A percentile compares a stretch with the other conserved stretches of the same genome.
phyloP scores from a whole-genome alignment of 768 basidiomycete species.

The Kwoniella dejecticola region DNA sequence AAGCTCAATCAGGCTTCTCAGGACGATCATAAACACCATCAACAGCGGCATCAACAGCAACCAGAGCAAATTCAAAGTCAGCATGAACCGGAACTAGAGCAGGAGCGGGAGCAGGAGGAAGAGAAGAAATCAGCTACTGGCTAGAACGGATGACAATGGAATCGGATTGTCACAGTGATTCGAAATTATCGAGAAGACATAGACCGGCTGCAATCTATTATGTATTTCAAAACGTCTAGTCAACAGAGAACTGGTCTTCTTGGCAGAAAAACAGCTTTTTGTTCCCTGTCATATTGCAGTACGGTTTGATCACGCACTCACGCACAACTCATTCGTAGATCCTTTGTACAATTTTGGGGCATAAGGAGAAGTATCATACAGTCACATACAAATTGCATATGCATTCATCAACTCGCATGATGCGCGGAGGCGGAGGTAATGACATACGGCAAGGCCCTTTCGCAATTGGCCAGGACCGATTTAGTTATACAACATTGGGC shows the following conservation, averaged over 20 bases:
- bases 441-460: not conserved
- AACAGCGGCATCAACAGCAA: not conserved
- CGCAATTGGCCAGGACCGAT: too few relatives aligned
- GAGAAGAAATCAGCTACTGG: slow-evolving; percentile 43
- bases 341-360: too few relatives aligned
- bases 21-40: not conserved
- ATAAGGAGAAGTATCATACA: not conserved
- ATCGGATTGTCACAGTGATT: not conserved
- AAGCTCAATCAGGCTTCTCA: not conserved
- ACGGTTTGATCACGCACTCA: too few relatives aligned
- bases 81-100: slow-evolving; percentile 1
- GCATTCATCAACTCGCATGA: not conserved
- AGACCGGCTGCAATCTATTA: too few relatives aligned
- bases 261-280: too few relatives aligned
- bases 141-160: slow-evolving; percentile 3
- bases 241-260: too few relatives aligned
- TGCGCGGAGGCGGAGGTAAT: not conserved
- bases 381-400: slow-evolving; percentile 9
- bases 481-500: too few relatives aligned
- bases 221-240: too few relatives aligned
- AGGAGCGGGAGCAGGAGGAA: too few relatives aligned
- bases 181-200: not conserved
- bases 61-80: too few relatives aligned
- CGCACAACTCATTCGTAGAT: slow-evolving; percentile 19
- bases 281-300: too few relatives aligned